These are phyloP conservation scores for Candida broadrunensis DNA, from an alignment of 805 yeast species.

Conservation along the genomic window DNA sequence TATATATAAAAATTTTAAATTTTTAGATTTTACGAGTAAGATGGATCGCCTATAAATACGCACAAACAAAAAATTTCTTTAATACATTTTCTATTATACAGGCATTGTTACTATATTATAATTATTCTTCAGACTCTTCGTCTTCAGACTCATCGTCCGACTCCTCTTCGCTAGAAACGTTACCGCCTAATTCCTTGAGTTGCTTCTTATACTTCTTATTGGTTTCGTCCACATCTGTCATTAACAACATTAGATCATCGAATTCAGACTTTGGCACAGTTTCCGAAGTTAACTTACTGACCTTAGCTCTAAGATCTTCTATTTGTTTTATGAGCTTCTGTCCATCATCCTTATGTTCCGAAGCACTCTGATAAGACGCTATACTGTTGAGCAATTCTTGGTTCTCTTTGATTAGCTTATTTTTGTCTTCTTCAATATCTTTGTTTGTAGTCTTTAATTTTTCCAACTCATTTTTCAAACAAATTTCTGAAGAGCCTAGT, in stretches of 20 bases:
- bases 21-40: too few relatives aligned
- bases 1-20: too few relatives aligned
- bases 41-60: not conserved
- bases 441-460: conserved; percentile 6
- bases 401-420: too few relatives aligned
- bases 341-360: conserved; percentile 6
- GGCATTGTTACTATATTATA: too few relatives aligned
- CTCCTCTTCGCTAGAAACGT: conserved; percentile 69
- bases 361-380: too few relatives aligned
- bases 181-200: conserved; percentile 53
- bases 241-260: conserved; percentile 74
- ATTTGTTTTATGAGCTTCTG: conserved; percentile 1
- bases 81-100: too few relatives aligned
- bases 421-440: too few relatives aligned
- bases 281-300: conserved; percentile 9
- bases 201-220: conserved; percentile 54
- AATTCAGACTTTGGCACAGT: conserved; percentile 50
- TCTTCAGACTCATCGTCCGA: conserved; percentile 64
- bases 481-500: not conserved
- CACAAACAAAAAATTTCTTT: too few relatives aligned
- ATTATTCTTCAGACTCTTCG: conserved; percentile 38
- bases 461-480: conserved; percentile 2
- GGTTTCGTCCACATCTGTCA: conserved; percentile 74
- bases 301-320: conserved; percentile 3
- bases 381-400: too few relatives aligned